Percentiles rank a stretch among this genome's conserved stretches.
Evolutionary conservation across 805 yeast species (phyloP).

Genomic region (Yamadazyma nakazawae): DNA sequence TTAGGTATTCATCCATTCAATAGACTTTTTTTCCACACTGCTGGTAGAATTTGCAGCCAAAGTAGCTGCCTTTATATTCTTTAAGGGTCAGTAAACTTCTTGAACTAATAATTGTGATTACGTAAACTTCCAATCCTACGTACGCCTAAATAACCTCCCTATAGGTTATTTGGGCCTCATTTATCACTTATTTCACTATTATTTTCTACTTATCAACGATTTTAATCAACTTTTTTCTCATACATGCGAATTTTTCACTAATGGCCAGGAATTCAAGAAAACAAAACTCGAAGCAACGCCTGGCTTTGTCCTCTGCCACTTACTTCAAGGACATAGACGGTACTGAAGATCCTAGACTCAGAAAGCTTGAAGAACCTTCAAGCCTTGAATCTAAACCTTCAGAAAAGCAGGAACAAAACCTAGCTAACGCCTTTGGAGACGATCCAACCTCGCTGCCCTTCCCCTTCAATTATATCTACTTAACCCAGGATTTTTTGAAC

Average conservation of each 20-base stretch:
- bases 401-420: neutral
- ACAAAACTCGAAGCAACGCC: neutral
- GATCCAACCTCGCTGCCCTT: constrained; percentile 17
- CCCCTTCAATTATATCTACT: constrained; percentile 26
- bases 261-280: constrained; percentile 11
- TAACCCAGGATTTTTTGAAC: constrained; percentile 38
- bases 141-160: too few relatives aligned
- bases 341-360: constrained; percentile 2
- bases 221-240: neutral
- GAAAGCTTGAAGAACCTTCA: constrained; percentile 1
- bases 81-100: too few relatives aligned
- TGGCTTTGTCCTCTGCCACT: constrained; percentile 13
- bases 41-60: too few relatives aligned
- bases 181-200: too few relatives aligned
- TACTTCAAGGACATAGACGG: constrained; percentile 12
- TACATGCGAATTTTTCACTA: neutral
- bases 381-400: neutral
- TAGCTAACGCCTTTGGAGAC: constrained; percentile 11
- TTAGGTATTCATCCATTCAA: too few relatives aligned
- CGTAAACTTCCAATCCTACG: too few relatives aligned
- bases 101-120: too few relatives aligned
- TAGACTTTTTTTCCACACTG: too few relatives aligned
- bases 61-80: too few relatives aligned
- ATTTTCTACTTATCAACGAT: too few relatives aligned
- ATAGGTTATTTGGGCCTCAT: too few relatives aligned